Conservation (phyloP, 345 rosid species). For the Kernera saxatilis region DNA sequence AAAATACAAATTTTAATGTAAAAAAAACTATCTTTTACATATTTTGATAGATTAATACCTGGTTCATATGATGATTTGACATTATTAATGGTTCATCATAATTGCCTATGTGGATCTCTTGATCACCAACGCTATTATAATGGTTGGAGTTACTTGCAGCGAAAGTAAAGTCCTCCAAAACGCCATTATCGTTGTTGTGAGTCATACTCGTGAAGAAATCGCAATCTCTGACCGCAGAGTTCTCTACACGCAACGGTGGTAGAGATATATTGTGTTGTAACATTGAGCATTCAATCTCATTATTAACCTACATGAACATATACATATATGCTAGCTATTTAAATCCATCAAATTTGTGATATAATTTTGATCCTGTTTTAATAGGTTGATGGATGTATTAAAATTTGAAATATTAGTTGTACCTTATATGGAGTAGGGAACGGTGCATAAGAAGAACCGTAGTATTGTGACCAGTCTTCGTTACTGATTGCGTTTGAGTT, state of each 20-base stretch:
- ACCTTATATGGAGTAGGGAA: conserved; percentile 24
- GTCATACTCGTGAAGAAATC: conserved; percentile 23
- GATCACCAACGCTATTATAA: conserved; percentile 19
- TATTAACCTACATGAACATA: conserved; percentile 26
- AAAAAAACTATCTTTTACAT: background rate
- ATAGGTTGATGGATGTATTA: background rate
- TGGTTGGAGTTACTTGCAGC: conserved; percentile 32
- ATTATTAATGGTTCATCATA: conserved; percentile 42
- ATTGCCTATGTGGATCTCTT: conserved; percentile 42
- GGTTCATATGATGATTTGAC: conserved; percentile 54
- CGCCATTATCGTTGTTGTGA: conserved; percentile 35
- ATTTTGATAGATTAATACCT: conserved; percentile 36
- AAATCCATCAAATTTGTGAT: background rate
- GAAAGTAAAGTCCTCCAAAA: conserved; percentile 49
- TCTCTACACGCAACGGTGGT: conserved; percentile 66
- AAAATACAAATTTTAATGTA: background rate
- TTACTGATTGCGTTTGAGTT: conserved; percentile 15
- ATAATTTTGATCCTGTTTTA: background rate
- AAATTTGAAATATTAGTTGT: background rate
- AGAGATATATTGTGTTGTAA: conserved; percentile 30
- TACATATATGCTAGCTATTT: background rate
- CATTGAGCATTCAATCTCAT: conserved; percentile 29
- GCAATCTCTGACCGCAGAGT: conserved; percentile 36
- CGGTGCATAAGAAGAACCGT: conserved; percentile 22
- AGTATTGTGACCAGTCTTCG: conserved; percentile 26